Base-by-base conservation (phyloP, 495 filamentous ascomycete genomes). In the Friedmanniomyces simplex region DNA sequence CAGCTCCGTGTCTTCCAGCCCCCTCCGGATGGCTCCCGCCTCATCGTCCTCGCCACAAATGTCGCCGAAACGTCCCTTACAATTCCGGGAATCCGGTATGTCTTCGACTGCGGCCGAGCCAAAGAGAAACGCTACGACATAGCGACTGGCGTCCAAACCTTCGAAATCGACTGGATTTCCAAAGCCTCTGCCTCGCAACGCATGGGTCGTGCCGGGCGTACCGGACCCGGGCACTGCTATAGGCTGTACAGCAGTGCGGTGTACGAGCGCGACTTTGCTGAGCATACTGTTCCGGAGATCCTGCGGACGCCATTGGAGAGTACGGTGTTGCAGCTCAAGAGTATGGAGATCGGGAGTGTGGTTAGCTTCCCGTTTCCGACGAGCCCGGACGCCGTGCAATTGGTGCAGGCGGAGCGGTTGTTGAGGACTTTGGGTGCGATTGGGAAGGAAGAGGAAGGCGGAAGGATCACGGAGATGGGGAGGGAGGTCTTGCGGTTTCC, bases 321-420 rank as follows among this genome's bases (percentile, higher is more conserved):
- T 54, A 85, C 96, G 16, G 90, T 97, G 6, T 77, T 99, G 10
- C 91, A 96, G 66, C 85, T 99, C 65, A 97, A 96, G 74, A 83
- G 85, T 60, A 96, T 97, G 89, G 88, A 88, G 55, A 77, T 96
- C 22, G 87, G 91, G 60, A 85, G 90, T 54, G 86, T 97, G 1
- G 81, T 85, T 66, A 95, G 91, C 65, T 99, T 99, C 69, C 94
- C 93, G n/a, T 99, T 97, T 68, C 94, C 94, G 8, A 96, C 94
- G 2, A 83, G 89, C 7, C 94, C 93, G 20, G 86, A 89, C 59
- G 82, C 84, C 14, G 75, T 84, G 57, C 88, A 83, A 59, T 77
- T 99, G 0, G 77, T 79, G 46, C 91, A 86, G 64, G 90, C 94
- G 20, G 93, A 97, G 68, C 91, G 85, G 64, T 77, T 96, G 7